Conservation (phyloP, 2,329 filamentous ascomycete species). For the Sporothrix pseudoabietina region DNA sequence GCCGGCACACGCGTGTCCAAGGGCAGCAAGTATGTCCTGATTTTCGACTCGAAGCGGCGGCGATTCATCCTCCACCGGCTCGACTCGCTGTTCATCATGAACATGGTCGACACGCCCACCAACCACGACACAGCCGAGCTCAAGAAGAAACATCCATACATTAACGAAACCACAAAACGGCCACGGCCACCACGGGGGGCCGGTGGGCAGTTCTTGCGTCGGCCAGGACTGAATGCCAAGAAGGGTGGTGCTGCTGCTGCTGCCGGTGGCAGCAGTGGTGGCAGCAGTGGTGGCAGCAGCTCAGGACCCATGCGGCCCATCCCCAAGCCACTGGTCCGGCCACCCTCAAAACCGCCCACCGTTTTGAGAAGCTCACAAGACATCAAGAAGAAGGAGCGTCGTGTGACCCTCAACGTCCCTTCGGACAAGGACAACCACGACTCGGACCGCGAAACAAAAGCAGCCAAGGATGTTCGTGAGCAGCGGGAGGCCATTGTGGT, state of each 20-base stretch:
- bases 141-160: slow-evolving; percentile 66
- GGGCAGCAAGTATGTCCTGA: slow-evolving; percentile 64
- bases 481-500: slow-evolving; percentile 31
- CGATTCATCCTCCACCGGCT: slow-evolving; percentile 81
- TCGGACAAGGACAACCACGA: slow-evolving; percentile 13
- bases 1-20: slow-evolving; percentile 60
- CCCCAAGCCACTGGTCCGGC: slow-evolving; percentile 29
- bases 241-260: slow-evolving; percentile 24
- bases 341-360: slow-evolving; percentile 25
- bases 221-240: slow-evolving; percentile 27
- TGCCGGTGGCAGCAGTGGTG: neutral
- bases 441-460: slow-evolving; percentile 32
- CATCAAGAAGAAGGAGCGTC: slow-evolving; percentile 30
- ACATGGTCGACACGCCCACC: slow-evolving; percentile 69
- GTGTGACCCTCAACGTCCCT: neutral
- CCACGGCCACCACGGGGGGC: slow-evolving; percentile 25
- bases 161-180: slow-evolving; percentile 46
- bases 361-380: slow-evolving; percentile 32
- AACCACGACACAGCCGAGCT: slow-evolving; percentile 66
- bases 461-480: slow-evolving; percentile 28
- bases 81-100: slow-evolving; percentile 84
- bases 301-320: slow-evolving; percentile 32
- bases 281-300: neutral
- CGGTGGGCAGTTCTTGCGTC: slow-evolving; percentile 1
- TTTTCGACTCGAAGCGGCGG: slow-evolving; percentile 74